Evolutionary conservation across 345 rosid species (phyloP), one percentile per base, ranked within the genome.

Genomic region (Eucalyptus marginata): DNA sequence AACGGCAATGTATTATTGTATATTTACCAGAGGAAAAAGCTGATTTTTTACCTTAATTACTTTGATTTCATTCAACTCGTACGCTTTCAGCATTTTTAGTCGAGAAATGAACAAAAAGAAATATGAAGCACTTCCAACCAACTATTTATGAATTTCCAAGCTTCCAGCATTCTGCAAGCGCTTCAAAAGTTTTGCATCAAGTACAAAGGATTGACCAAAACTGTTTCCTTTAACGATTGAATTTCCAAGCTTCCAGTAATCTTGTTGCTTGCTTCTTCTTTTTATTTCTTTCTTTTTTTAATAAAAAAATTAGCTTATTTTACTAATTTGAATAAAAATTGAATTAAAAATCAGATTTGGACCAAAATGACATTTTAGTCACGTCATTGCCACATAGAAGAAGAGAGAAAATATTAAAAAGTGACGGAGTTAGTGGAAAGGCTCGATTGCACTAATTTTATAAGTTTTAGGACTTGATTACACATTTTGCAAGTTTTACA

Each of bases 271-370:
- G 1, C 54, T 50, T 6, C 8, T 50, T 16, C 20, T 50, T 50
- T 15, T 14, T 49, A 1, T 15, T 15, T 40, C 43, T 14, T 14
- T 0, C 2, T 50, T 50, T 16, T 6, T 14, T 50, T 1, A n/a
- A n/a, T n/a, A n/a, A n/a, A n/a, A n/a, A 5, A 50, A 50, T 15
- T 50, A 16, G 54, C 54, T 50, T 16, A 50, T 50, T 50, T 50
- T n/a, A n/a, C n/a, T 50, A 50, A 50, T 50, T 1, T 6, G 20
- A 50, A 16, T 50, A 50, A 50, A 50, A 50, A 50, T 6, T 16
- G 8, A 50, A 50, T 50, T 50, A 50, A 50, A 16, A 50, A 50
- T 6, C 54, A 50, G 3, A 50, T 50, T 50, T 50, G 8, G 8
- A 50, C 54, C 54, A 50, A 50, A 50, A 50, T 2, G 8, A 16